Percentiles rank a stretch among this genome's conserved stretches.
Evolutionary conservation across 495 filamentous ascomycete species (phyloP).

Genomic region (Penicillium longicatenatum): DNA sequence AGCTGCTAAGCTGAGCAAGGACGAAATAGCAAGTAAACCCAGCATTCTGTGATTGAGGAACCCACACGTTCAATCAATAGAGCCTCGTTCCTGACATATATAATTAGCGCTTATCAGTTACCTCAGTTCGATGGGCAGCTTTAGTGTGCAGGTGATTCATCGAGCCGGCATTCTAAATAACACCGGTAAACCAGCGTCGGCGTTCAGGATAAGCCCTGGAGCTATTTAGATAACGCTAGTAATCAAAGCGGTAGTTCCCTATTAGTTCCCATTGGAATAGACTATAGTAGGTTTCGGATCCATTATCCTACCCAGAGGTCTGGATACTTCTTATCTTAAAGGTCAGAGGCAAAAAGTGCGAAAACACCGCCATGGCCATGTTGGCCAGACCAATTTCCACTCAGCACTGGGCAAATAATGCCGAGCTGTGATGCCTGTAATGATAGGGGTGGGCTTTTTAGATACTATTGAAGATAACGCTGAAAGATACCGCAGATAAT

Average conservation of each 20-base stretch:
- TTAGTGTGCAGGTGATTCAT: neutral
- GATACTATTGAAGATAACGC: slow-evolving; percentile 1
- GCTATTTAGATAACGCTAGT: slow-evolving; percentile 1
- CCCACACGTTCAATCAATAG: neutral
- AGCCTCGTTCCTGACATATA: slow-evolving; percentile 1
- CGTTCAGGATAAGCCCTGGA: slow-evolving; percentile 3
- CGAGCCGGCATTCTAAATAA: slow-evolving; percentile 7
- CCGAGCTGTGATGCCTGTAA: slow-evolving; percentile 2
- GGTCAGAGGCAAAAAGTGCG: neutral
- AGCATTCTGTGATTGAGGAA: neutral
- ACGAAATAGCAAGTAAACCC: slow-evolving; percentile 2
- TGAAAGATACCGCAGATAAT: neutral
- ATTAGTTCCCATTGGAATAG: neutral
- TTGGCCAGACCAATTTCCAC: slow-evolving; percentile 2
- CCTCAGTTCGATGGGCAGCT: slow-evolving; percentile 4
- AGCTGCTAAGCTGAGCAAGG: slow-evolving; percentile 2
- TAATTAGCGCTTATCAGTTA: neutral
- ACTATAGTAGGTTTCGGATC: neutral
- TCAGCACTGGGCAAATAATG: slow-evolving; percentile 4
- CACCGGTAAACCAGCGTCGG: slow-evolving; percentile 3
- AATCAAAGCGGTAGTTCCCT: neutral
- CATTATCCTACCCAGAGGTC: slow-evolving; percentile 2
- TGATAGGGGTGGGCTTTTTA: neutral
- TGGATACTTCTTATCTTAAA: slow-evolving; percentile 1
- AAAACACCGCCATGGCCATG: neutral